Conservation (phyloP, 2,329 filamentous ascomycete genomes). For the Coniochaeta prunicola region DNA sequence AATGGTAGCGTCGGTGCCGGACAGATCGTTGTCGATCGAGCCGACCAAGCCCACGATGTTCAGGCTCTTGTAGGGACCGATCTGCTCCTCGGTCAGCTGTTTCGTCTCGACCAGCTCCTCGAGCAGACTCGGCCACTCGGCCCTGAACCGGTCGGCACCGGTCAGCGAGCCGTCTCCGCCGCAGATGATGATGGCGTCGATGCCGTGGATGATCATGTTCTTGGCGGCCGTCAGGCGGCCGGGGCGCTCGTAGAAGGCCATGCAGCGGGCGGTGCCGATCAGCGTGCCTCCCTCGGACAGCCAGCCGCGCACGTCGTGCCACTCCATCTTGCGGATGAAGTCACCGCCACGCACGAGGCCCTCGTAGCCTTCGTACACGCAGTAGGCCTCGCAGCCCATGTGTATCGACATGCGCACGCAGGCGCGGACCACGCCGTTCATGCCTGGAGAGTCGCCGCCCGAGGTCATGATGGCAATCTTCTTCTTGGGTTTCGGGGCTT, state of each 20-base stretch:
- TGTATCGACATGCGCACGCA: conserved; percentile 89
- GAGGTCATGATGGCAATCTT: conserved; percentile 90
- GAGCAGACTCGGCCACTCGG: conserved; percentile 84
- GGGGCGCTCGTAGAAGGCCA: conserved; percentile 81
- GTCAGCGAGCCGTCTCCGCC: conserved; percentile 95
- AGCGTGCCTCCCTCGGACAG: conserved; percentile 90
- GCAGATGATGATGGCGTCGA: conserved; percentile 93
- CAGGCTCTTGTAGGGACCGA: conserved; percentile 72
- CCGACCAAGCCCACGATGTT: conserved; percentile 97
- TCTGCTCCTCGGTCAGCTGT: conserved; percentile 63
- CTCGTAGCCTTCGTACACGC: conserved; percentile 91
- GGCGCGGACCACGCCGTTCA: conserved; percentile 86
- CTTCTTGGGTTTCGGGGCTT: conserved; percentile 33
- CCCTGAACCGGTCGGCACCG: conserved; percentile 86
- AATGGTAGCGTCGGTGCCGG: conserved; percentile 93
- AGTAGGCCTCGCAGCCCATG: conserved; percentile 71
- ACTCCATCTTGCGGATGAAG: conserved; percentile 80
- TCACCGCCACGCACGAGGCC: conserved; percentile 84
- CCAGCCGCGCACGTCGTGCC: conserved; percentile 93
- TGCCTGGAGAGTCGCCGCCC: conserved; percentile 88
- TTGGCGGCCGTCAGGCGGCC: conserved; percentile 82
- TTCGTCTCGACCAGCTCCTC: conserved; percentile 73
- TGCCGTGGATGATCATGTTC: conserved; percentile 88
- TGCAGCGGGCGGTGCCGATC: conserved; percentile 91
- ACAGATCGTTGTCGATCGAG: conserved; percentile 97